phyloP scores from a whole-genome alignment of 371 early-diverging fungal species.

The Rhizopus stolonifer region DNA sequence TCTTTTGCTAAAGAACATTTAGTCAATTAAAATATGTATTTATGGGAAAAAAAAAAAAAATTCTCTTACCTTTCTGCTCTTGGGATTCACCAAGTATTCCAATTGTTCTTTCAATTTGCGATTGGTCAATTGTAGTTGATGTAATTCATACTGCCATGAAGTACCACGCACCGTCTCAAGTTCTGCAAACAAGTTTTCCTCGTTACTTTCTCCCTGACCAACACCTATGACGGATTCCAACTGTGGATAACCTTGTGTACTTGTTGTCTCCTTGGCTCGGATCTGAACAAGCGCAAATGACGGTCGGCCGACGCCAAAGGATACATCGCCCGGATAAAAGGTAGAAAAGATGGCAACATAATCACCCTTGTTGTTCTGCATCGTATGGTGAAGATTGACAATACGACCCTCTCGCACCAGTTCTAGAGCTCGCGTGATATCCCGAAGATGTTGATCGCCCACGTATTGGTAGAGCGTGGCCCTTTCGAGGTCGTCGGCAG shows the following conservation, averaged over 20 bases:
- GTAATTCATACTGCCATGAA: slow-evolving; percentile 44
- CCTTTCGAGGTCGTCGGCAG: slow-evolving; percentile 38
- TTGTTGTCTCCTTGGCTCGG: neutral
- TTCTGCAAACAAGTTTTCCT: slow-evolving; percentile 33
- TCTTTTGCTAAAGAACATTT: neutral
- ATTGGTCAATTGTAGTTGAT: slow-evolving; percentile 38
- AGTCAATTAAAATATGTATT: too few species aligned
- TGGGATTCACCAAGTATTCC: slow-evolving; percentile 18
- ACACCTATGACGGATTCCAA: too few species aligned
- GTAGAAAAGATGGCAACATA: slow-evolving; percentile 34
- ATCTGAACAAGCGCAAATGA: too few species aligned
- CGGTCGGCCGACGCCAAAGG: too few species aligned
- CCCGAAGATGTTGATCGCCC: slow-evolving; percentile 37
- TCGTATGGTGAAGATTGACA: slow-evolving; percentile 27
- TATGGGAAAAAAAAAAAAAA: too few species aligned
- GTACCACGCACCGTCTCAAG: slow-evolving; percentile 30
- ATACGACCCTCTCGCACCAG: slow-evolving; percentile 29
- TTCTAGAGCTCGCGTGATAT: slow-evolving; percentile 36
- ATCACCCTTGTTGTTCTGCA: slow-evolving; percentile 42
- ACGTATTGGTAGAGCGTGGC: slow-evolving; percentile 52
- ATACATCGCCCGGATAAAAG: slow-evolving; percentile 42
- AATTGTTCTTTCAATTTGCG: slow-evolving; percentile 31
- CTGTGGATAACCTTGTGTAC: too few species aligned
- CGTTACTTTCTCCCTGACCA: too few species aligned
- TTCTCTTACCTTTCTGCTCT: slow-evolving; percentile 2